Evolutionary conservation across 2,329 filamentous ascomycete genomes (phyloP).

Genomic region (Penicillium janthinellum): DNA sequence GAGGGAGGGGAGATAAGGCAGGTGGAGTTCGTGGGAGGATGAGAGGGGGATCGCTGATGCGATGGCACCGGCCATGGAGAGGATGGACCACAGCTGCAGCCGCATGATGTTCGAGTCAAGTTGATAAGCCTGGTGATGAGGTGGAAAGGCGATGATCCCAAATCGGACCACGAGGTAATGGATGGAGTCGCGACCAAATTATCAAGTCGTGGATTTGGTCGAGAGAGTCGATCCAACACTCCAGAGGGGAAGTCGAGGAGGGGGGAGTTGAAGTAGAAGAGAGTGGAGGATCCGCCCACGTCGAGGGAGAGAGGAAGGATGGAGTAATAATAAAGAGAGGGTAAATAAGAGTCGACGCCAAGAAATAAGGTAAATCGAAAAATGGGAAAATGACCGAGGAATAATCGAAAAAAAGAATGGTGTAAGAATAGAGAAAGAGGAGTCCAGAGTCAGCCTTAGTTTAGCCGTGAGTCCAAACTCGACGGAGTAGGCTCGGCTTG

Average conservation of each 20-base stretch:
- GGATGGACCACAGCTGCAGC: slow-evolving; percentile 12
- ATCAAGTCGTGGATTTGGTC: background rate
- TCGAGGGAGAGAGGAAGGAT: background rate
- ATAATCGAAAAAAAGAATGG: background rate
- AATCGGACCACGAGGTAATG: background rate
- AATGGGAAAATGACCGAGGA: too few relatives aligned
- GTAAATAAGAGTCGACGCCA: background rate
- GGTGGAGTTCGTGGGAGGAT: slow-evolving; percentile 20
- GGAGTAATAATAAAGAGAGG: background rate
- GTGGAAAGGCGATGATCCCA: background rate
- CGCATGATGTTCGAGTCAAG: slow-evolving; percentile 17
- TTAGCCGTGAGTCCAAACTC: too few relatives aligned
- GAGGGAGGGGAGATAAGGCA: slow-evolving; percentile 22
- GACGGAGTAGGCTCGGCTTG: background rate
- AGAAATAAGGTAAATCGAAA: background rate
- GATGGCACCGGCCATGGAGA: slow-evolving; percentile 19
- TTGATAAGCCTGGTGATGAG: background rate
- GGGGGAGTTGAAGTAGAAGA: background rate
- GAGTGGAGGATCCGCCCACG: background rate
- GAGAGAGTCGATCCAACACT: background rate
- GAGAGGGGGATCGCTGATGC: slow-evolving; percentile 16
- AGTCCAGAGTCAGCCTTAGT: background rate
- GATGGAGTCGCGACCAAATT: background rate
- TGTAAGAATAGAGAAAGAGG: background rate
- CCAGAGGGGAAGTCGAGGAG: background rate